Evolutionary conservation across 176 grass and related monocot species (phyloP), one percentile per base, ranked within the genome.

Genomic region (Guadua angustifolia): DNA sequence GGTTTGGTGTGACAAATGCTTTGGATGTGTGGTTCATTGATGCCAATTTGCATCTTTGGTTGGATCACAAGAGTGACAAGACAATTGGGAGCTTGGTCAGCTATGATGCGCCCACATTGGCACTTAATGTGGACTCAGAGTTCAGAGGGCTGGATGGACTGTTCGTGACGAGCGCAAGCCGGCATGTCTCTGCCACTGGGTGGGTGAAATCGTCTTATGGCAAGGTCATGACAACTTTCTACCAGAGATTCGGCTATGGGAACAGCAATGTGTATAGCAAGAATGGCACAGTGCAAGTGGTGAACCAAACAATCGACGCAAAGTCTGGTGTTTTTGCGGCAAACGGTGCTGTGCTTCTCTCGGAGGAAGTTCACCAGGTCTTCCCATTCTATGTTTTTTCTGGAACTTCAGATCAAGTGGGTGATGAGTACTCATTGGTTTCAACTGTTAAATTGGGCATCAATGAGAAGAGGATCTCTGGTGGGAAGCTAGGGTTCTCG

Each of bases 21-120:
- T 61, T 87, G 35, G 59, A 85, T 71, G 7, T 88, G 6, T 94
- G 92, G 92, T 86, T 76, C 49, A 16, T 94, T 25, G 86, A 88
- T 69, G 86, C 83, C 24, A 94, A 94, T 79, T 59, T 94, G 24
- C 92, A 91, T 58, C 64, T 94, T 1, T 94, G 92, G 92, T 19
- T 94, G 15, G 92, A 94, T 81, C 81, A 78, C 5, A 74, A 83
- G 64, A 90, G 84, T 51, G 79, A 75, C 33, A 36, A 57, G 10
- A 84, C 76, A 24, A n/a, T 78, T 13, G 89, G 75, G 18, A 72
- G 53, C 58, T 26, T 91, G 35, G 69, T 88, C 50, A 61, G 52
- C 33, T 87, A 88, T 18, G 63, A 88, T 33, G 85, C 78, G 0
- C 75, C 60, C 7, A 3, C 24, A 53, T 58, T 84, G 32, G 25